Evolutionary conservation across 2,329 filamentous ascomycete species (phyloP), one percentile per base, ranked within the genome.

Genomic region (Colletotrichum orbiculare): DNA sequence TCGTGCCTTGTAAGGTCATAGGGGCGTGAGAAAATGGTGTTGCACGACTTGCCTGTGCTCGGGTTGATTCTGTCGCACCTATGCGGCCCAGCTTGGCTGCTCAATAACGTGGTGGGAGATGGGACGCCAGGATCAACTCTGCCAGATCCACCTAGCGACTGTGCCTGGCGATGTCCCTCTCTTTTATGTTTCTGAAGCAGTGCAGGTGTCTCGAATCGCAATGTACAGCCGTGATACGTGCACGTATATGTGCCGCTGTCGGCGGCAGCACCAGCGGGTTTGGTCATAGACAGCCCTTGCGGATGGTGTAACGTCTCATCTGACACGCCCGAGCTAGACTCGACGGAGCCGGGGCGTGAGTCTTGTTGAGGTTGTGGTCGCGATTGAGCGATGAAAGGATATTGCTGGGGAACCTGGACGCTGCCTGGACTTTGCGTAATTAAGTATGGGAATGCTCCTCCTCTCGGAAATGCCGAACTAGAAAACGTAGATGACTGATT

Each of bases 1-100:
- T 99, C 96, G 75, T 99, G 96, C 25, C 96, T 87, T 0, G 96
- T 99, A 56, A 99, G 85, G 77, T 99, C 96, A 82, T 99, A 99
- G 2, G 96, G 96, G 17, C 96, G 85, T 1, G 95, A 97, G 78
- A 99, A 98, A 58, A 97, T 85, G 0, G 94, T 96, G 75, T 93
- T 95, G 85, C 96, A 98, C 0, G 94, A 91, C 81, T 97, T 97
- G 68, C 93, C 93, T 0, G 96, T 98, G 69, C 92, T 95, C 2
- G 95, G 95, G 78, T 98, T 98, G 79, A 95, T 93, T 70, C 94
- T 89, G 73, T 94, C 92, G 78, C 96, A 99, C 72, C 90, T 91
- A 81, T 98, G 96, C 38, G 96, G 96, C 0, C 96, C 96, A 9
- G 93, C 92, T 77, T 98, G 96, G 6, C 91, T 95, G 75, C 96